Evolutionary conservation across 768 basidiomycete genomes (phyloP), one percentile per base, ranked within the genome.

Genomic region (Cystobasidiopsis lactophilus): DNA sequence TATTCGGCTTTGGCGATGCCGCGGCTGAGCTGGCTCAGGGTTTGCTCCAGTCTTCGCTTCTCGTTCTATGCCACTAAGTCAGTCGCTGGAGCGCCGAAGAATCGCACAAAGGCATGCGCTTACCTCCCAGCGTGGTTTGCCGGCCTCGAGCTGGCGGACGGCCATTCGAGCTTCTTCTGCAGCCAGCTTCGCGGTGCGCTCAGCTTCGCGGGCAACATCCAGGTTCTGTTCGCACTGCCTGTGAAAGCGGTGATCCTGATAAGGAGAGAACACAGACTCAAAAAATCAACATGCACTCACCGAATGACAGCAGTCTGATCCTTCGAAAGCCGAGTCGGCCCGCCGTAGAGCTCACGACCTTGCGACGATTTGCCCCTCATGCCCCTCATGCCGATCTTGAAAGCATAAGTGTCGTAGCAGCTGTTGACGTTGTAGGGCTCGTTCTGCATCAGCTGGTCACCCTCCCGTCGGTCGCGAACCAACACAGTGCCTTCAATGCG

Each of bases 401-500:
- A 19, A 11, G 19, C 37, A 38, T 11, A 11, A 38, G 37, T 38
- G 37, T 19, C 4, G 18, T 24, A 56, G 39, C 13, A 51, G 47
- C 16, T 56, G 58, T 2, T 39, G n/a, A n/a, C n/a, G n/a, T n/a
- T n/a, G n/a, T n/a, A n/a, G n/a, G n/a, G n/a, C n/a, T n/a, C n/a
- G n/a, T n/a, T n/a, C n/a, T n/a, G n/a, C 58, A 62, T 58, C 21
- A 73, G 66, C 1, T 68, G 57, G 54, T 86, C 76, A 1, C 75
- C 88, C 35, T 78, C 74, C 0, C 61, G 63, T 67, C 85, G 83
- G 9, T 69, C 75, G 2, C 60, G 62, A 0, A 80, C 76, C 21
- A 96, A 71, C 9, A 85, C 66, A 2, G 72, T 74, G 16, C 73
- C 70, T 65, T 98, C 93, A 47, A 93, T 82, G 41, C 65, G 68